phyloP scores from a whole-genome alignment of 1,139 yeast genomes.

The Suhomyces maxii region DNA sequence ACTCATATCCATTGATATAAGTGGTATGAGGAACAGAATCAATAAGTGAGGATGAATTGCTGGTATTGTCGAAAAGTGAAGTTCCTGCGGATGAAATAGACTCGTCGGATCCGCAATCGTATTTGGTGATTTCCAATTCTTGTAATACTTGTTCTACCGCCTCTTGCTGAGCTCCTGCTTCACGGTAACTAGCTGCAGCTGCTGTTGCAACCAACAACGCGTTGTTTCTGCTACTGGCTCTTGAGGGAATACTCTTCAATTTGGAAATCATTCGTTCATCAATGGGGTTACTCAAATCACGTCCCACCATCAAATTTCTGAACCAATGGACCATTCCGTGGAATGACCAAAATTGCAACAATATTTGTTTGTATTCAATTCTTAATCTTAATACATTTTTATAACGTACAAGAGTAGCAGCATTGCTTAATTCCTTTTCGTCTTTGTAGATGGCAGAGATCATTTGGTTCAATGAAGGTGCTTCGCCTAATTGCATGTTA shows the following conservation, averaged over 20 bases:
- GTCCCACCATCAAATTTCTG: conserved; percentile 34
- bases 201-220: conserved; percentile 29
- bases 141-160: background rate
- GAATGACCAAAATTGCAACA: conserved; percentile 47
- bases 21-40: conserved; percentile 6
- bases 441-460: conserved; percentile 31
- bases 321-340: conserved; percentile 43
- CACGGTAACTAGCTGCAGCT: conserved; percentile 23
- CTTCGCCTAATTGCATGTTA: conserved; percentile 37
- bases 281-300: conserved; percentile 37
- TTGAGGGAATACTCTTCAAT: conserved; percentile 35
- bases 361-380: conserved; percentile 41
- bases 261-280: conserved; percentile 31
- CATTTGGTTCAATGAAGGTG: conserved; percentile 35
- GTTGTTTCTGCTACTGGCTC: conserved; percentile 23
- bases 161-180: background rate
- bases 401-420: conserved; percentile 32
- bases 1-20: conserved; percentile 20
- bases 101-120: background rate
- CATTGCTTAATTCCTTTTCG: conserved; percentile 16
- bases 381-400: conserved; percentile 41
- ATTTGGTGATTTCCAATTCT: background rate
- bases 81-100: conserved; percentile 2
- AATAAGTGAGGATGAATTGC: conserved; percentile 5
- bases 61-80: conserved; percentile 7